A percentile compares a stretch with the other conserved stretches of the same genome.
phyloP scores from a whole-genome alignment of 2,329 filamentous ascomycete genomes.

The Ophiostoma sp. region DNA sequence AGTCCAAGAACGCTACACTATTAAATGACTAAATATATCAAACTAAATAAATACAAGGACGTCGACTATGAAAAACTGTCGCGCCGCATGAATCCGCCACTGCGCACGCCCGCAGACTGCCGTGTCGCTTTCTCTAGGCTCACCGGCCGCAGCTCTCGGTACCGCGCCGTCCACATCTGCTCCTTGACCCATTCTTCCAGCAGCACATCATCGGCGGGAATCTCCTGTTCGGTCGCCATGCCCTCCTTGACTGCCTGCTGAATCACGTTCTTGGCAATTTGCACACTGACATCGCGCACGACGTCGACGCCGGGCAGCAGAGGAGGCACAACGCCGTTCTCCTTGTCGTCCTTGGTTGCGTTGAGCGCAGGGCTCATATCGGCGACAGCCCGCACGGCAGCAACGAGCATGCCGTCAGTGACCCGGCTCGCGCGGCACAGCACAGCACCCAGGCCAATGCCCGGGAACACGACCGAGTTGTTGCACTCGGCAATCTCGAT shows the following conservation, averaged over 20 bases:
- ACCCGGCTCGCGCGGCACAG: slow-evolving; percentile 62
- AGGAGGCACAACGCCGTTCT: slow-evolving; percentile 40
- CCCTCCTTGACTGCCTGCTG: slow-evolving; percentile 63
- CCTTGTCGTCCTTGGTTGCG: slow-evolving; percentile 28
- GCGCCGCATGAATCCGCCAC: slow-evolving; percentile 18
- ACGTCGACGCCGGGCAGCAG: slow-evolving; percentile 70
- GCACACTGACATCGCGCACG: slow-evolving; percentile 69
- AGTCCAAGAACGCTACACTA: too few species aligned
- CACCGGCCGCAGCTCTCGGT: slow-evolving; percentile 58
- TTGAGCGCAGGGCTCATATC: slow-evolving; percentile 62
- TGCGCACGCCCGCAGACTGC: slow-evolving; percentile 47
- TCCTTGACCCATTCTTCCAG: slow-evolving; percentile 66
- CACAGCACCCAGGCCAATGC: slow-evolving; percentile 74
- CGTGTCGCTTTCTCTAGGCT: slow-evolving; percentile 46
- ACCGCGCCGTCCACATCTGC: slow-evolving; percentile 75
- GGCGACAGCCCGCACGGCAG: slow-evolving; percentile 68
- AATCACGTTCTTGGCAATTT: slow-evolving; percentile 72
- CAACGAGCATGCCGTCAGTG: slow-evolving; percentile 74
- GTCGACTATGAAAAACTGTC: slow-evolving; percentile 5
- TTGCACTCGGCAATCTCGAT: slow-evolving; percentile 71
- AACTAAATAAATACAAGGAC: too few species aligned
- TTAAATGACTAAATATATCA: too few species aligned
- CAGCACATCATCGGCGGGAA: slow-evolving; percentile 52
- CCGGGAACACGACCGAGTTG: slow-evolving; percentile 79
- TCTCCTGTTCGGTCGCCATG: slow-evolving; percentile 57